These are phyloP conservation scores for Cyclotella distinguenda DNA, from an alignment of 108 stramenopile species.

Conservation along the genomic window DNA sequence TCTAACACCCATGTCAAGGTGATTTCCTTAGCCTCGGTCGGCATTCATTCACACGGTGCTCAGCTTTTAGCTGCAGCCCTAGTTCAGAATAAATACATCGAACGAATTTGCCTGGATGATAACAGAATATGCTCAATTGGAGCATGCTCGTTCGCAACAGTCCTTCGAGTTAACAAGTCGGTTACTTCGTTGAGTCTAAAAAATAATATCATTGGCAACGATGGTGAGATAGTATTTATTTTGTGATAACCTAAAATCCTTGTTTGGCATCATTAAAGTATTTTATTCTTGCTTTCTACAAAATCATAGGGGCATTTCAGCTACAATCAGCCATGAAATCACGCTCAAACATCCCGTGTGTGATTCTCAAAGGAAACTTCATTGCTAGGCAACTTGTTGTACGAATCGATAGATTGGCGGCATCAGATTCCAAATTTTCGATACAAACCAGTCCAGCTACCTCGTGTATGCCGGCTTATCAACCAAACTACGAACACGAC, in stretches of 20 bases:
- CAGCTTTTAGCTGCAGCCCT: slow-evolving; percentile 11
- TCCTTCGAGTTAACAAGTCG: slow-evolving; percentile 1
- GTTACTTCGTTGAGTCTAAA: background rate
- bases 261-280: background rate
- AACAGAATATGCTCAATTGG: slow-evolving; percentile 6
- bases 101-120: slow-evolving; percentile 3
- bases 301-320: background rate
- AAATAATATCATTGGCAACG: slow-evolving; percentile 10
- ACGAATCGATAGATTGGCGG: background rate
- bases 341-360: slow-evolving; percentile 1
- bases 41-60: background rate
- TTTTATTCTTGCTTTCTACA: background rate
- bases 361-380: background rate
- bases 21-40: background rate
- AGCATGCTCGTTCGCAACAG: slow-evolving; percentile 5
- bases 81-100: background rate
- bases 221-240: background rate
- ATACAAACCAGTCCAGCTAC: background rate
- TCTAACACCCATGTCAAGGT: slow-evolving; percentile 11
- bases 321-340: background rate
- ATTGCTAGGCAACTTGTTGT: background rate
- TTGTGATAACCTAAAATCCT: background rate
- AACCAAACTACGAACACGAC: background rate
- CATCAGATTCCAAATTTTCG: background rate
- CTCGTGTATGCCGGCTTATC: too few relatives aligned